Conservation (phyloP, 495 filamentous ascomycete genomes). For the Beverwykella pulmonaria region DNA sequence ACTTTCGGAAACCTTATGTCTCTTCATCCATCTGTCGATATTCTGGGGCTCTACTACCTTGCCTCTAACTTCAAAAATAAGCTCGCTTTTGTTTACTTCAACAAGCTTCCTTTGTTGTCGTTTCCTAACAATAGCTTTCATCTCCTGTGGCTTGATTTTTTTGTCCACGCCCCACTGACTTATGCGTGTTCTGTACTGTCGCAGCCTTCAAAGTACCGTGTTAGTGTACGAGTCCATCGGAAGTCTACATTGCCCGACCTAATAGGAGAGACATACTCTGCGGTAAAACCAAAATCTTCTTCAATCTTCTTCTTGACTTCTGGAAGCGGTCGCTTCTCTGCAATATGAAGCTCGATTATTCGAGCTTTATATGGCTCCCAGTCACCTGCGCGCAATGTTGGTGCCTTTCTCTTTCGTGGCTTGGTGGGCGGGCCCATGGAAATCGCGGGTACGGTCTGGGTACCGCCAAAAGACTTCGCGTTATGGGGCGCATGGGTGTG, state of each 20-base stretch:
- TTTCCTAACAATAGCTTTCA: constrained; percentile 43
- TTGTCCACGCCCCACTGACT: constrained; percentile 40
- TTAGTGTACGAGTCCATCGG: background rate
- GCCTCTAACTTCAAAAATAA: constrained; percentile 23
- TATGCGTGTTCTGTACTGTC: constrained; percentile 40
- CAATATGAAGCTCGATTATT: constrained; percentile 34
- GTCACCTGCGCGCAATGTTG: constrained; percentile 25
- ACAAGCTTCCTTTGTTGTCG: constrained; percentile 33
- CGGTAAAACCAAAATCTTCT: constrained; percentile 24
- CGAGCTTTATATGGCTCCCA: constrained; percentile 35
- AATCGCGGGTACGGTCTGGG: constrained; percentile 7
- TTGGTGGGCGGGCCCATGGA: constrained; percentile 30
- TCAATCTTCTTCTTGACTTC: constrained; percentile 28
- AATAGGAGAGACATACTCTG: constrained; percentile 22
- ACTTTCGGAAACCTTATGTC: constrained; percentile 17
- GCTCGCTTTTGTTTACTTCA: constrained; percentile 25
- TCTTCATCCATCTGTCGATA: constrained; percentile 35
- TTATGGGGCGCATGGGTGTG: constrained; percentile 3
- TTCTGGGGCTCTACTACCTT: constrained; percentile 28
- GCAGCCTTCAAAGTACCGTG: constrained; percentile 13
- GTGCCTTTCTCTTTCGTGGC: constrained; percentile 31
- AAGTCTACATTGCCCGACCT: background rate
- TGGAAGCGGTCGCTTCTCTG: constrained; percentile 18
- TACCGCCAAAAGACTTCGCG: constrained; percentile 1
- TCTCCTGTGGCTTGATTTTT: constrained; percentile 41